These are phyloP conservation scores for Paracorniculantispora psalliotae DNA, from an alignment of 2,329 filamentous ascomycete species.

Conservation along the genomic window DNA sequence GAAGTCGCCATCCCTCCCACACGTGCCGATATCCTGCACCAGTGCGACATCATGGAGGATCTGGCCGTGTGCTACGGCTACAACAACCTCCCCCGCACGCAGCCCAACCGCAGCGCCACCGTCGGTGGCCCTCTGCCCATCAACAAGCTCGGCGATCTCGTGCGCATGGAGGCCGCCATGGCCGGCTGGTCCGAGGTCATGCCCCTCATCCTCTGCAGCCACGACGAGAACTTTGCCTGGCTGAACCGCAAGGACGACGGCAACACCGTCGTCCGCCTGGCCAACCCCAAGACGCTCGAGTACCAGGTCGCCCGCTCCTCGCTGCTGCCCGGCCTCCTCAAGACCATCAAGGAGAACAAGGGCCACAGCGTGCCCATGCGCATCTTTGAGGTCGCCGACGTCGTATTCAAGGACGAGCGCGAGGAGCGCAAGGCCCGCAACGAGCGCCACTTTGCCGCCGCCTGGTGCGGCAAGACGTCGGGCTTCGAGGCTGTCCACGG, in stretches of 20 bases:
- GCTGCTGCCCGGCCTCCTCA: conserved; percentile 79
- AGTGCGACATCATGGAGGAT: conserved; percentile 98
- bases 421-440: conserved; percentile 85
- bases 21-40: conserved; percentile 88
- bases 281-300: conserved; percentile 88
- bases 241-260: conserved; percentile 87
- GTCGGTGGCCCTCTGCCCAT: conserved; percentile 82
- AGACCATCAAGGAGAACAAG: conserved; percentile 93
- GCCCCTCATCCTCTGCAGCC: conserved; percentile 92
- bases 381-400: conserved; percentile 87
- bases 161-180: conserved; percentile 84
- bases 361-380: conserved; percentile 82
- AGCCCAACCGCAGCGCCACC: conserved; percentile 80
- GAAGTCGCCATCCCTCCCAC: conserved; percentile 83
- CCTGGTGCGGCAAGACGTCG: conserved; percentile 88
- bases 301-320: conserved; percentile 91
- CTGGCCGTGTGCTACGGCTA: conserved; percentile 95
- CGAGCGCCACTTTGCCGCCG: conserved; percentile 92
- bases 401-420: conserved; percentile 80
- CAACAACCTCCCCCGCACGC: conserved; percentile 85
- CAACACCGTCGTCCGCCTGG: conserved; percentile 74
- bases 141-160: conserved; percentile 92
- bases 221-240: conserved; percentile 97
- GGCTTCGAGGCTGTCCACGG: conserved; percentile 97
- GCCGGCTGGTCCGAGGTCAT: conserved; percentile 95